Conservation (phyloP, 129 eudicot genomes). For the Saussurea involucrata region DNA sequence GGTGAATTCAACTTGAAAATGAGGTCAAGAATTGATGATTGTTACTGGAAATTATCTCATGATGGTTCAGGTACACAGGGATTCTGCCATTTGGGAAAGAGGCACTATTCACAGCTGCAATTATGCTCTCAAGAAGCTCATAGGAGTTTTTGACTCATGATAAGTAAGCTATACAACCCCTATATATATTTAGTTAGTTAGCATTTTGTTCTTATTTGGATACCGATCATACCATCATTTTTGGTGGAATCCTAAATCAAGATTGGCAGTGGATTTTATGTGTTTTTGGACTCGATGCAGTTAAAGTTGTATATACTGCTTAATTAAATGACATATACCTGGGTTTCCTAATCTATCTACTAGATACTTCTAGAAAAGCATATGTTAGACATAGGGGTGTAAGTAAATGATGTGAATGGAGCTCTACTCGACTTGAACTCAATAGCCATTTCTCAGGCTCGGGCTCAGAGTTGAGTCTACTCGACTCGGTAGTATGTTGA, state of each 20-base stretch:
- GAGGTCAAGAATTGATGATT: background rate
- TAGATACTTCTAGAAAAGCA: background rate
- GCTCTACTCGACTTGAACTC: no score
- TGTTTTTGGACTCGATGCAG: background rate
- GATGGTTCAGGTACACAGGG: slow-evolving; percentile 47
- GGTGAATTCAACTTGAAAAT: background rate
- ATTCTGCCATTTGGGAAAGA: slow-evolving; percentile 56
- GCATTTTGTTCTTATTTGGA: background rate
- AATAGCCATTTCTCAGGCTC: no score
- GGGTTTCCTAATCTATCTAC: background rate
- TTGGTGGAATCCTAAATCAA: background rate
- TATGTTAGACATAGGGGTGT: background rate
- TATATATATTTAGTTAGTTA: background rate
- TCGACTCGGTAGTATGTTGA: no score
- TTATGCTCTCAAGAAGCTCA: slow-evolving; percentile 46
- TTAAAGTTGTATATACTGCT: background rate
- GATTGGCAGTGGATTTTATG: background rate
- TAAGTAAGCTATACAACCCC: background rate
- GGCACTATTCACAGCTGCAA: slow-evolving; percentile 84
- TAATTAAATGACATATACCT: background rate
- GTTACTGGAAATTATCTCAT: background rate
- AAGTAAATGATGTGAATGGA: no score
- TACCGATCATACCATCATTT: background rate
- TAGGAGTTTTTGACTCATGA: slow-evolving; percentile 24
- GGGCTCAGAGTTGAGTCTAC: no score